Percentiles rank a stretch among this genome's conserved stretches.
These are phyloP conservation scores for Boletus bicolor DNA, from an alignment of 768 basidiomycete species.

Conservation along the genomic window DNA sequence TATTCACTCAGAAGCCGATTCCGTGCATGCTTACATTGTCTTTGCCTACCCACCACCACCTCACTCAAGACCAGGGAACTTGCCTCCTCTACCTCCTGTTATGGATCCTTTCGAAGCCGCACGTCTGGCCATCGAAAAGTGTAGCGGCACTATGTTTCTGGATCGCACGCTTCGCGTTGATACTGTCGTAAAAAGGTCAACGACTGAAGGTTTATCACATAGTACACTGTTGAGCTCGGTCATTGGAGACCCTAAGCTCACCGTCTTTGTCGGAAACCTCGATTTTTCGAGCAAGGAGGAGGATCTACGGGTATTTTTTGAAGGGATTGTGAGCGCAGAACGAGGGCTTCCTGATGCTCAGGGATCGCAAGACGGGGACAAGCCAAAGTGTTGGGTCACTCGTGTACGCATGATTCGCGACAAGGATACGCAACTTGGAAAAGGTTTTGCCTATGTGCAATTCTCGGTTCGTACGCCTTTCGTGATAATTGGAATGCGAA, in stretches of 20 bases:
- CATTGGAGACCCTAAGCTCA: constrained; percentile 68
- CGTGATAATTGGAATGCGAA: neutral
- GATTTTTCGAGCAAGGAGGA: constrained; percentile 92
- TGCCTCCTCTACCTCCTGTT: constrained; percentile 46
- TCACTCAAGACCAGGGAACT: constrained; percentile 41
- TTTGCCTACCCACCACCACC: constrained; percentile 67
- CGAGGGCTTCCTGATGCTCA: constrained; percentile 51
- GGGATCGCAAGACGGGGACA: constrained; percentile 31
- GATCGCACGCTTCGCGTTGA: constrained; percentile 81
- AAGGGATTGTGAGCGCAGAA: constrained; percentile 68
- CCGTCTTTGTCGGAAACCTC: constrained; percentile 88
- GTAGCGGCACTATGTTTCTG: constrained; percentile 72
- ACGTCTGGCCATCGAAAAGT: constrained; percentile 48
- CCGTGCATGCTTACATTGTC: constrained; percentile 87
- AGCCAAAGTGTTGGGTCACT: constrained; percentile 61
- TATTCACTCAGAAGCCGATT: constrained; percentile 73
- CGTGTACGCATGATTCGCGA: constrained; percentile 88
- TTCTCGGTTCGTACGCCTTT: constrained; percentile 53
- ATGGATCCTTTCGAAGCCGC: constrained; percentile 77
- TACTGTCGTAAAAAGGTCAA: constrained; percentile 41
- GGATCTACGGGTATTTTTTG: constrained; percentile 84
- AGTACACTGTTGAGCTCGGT: constrained; percentile 23
- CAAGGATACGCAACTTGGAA: constrained; percentile 88
- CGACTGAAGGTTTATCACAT: constrained; percentile 17
- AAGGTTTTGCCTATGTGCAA: constrained; percentile 93